Evolutionary conservation across 2,329 filamentous ascomycete genomes (phyloP).

Genomic region (Xylariaceae sp.): DNA sequence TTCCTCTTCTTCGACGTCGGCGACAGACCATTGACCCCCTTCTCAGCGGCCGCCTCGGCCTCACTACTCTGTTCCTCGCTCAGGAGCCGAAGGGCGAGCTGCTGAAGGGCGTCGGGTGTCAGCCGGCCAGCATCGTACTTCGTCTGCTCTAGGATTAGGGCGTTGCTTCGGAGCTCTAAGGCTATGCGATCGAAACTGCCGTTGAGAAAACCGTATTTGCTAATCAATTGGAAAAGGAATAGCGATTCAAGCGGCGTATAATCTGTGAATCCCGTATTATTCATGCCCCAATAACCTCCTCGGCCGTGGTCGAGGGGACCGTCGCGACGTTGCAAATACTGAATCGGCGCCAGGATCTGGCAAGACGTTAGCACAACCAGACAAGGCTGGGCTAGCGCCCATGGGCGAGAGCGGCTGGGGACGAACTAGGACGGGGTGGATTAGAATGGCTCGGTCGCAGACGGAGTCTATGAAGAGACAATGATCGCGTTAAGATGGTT

Average conservation of each 20-base stretch:
- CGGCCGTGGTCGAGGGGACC: slow-evolving; percentile 51
- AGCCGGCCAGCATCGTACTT: slow-evolving; percentile 70
- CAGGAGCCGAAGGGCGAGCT: slow-evolving; percentile 70
- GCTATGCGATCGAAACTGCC: slow-evolving; percentile 67
- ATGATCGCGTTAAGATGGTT: slow-evolving; percentile 26
- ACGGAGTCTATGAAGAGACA: slow-evolving; percentile 23
- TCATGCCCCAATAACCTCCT: slow-evolving; percentile 53
- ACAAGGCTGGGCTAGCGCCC: slow-evolving; percentile 4
- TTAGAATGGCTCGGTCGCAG: slow-evolving; percentile 6
- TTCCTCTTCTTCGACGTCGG: slow-evolving; percentile 69
- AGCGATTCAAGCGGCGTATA: slow-evolving; percentile 85
- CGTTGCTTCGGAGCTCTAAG: slow-evolving; percentile 66
- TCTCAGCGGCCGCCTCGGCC: slow-evolving; percentile 34
- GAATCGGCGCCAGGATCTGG: slow-evolving; percentile 50
- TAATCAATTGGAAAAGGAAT: slow-evolving; percentile 75
- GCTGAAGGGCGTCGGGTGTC: slow-evolving; percentile 69
- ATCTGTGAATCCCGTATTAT: slow-evolving; percentile 46
- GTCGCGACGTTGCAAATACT: slow-evolving; percentile 47
- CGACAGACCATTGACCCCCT: slow-evolving; percentile 42
- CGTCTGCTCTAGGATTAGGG: slow-evolving; percentile 62
- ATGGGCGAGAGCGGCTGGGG: slow-evolving; percentile 13
- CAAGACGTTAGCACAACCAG: slow-evolving; percentile 23
- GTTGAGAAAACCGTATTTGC: slow-evolving; percentile 59
- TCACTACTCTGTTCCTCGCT: slow-evolving; percentile 63
- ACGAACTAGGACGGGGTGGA: slow-evolving; percentile 25